A percentile compares a stretch with the other conserved stretches of the same genome.
Conservation (phyloP, 225 moss, liverwort and hornwort species). For the Thuidium tamariscinum region DNA sequence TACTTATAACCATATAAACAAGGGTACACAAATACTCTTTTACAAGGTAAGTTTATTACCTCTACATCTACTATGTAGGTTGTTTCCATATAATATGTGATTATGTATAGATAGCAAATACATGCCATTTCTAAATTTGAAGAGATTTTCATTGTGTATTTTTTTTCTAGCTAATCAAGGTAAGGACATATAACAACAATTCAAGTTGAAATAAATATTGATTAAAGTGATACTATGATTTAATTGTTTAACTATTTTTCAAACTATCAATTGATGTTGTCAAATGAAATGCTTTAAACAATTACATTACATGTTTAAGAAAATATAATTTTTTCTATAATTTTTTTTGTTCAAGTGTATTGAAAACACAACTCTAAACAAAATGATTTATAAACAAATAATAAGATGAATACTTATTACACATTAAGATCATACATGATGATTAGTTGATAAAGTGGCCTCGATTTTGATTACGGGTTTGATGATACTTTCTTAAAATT, state of each 20-base stretch:
- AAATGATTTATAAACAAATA: no score
- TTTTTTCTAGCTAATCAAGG: not conserved
- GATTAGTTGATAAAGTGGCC: not conserved
- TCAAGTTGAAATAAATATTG: not conserved
- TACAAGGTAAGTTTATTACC: not conserved
- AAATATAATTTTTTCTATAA: no score
- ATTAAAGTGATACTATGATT: no score
- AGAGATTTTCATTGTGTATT: not conserved
- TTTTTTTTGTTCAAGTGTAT: not conserved
- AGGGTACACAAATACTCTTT: not conserved
- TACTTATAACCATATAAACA: accelerated
- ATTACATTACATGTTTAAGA: not conserved
- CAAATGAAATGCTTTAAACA: not conserved
- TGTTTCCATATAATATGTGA: not conserved
- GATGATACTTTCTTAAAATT: not conserved
- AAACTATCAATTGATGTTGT: not conserved
- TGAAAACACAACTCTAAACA: not conserved
- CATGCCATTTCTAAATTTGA: not conserved
- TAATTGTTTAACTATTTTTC: not conserved
- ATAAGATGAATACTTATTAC: no score
- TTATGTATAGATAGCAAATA: not conserved
- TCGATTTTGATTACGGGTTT: not conserved
- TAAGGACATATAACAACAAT: not conserved
- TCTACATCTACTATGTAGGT: not conserved
- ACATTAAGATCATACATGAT: not conserved